phyloP scores from a whole-genome alignment of 495 filamentous ascomycete species.

The Aspergillus nidulans region DNA sequence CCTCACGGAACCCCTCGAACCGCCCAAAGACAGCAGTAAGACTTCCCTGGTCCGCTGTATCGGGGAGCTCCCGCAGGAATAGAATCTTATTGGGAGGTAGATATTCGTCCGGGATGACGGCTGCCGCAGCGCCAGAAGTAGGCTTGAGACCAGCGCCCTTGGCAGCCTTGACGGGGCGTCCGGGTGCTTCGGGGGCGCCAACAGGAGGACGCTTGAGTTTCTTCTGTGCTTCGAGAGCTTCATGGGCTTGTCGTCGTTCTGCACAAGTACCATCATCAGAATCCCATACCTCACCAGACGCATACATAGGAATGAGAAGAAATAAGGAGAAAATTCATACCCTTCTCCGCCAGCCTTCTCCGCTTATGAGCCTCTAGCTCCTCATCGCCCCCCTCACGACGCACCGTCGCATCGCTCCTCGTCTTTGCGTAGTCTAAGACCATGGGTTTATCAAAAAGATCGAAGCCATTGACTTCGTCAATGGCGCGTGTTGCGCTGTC shows the following conservation, averaged over 20 bases:
- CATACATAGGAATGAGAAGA: not conserved
- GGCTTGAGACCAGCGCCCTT: constrained; percentile 80
- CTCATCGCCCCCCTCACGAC: constrained; percentile 64
- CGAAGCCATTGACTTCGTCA: constrained; percentile 88
- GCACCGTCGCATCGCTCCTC: constrained; percentile 82
- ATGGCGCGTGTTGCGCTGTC: constrained; percentile 76
- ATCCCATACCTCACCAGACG: not conserved
- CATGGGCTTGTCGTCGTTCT: constrained; percentile 91
- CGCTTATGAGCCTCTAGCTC: constrained; percentile 88
- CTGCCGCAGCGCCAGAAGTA: constrained; percentile 59
- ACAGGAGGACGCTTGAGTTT: constrained; percentile 71
- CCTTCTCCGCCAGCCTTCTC: constrained; percentile 82
- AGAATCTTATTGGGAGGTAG: constrained; percentile 95
- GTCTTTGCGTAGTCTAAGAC: constrained; percentile 78
- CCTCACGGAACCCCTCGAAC: constrained; percentile 93
- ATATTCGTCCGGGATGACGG: constrained; percentile 92
- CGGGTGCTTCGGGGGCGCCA: constrained; percentile 44
- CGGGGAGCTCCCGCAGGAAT: constrained; percentile 91
- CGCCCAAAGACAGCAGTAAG: constrained; percentile 77
- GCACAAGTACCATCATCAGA: not conserved
- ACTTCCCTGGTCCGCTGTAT: constrained; percentile 74
- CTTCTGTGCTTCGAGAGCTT: constrained; percentile 77
- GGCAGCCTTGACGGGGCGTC: constrained; percentile 65
- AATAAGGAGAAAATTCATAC: constrained; percentile 48
- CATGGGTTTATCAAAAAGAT: constrained; percentile 93